These are phyloP conservation scores for Colletotrichum destructivum DNA, from an alignment of 2,329 filamentous ascomycete species.

Conservation along the genomic window DNA sequence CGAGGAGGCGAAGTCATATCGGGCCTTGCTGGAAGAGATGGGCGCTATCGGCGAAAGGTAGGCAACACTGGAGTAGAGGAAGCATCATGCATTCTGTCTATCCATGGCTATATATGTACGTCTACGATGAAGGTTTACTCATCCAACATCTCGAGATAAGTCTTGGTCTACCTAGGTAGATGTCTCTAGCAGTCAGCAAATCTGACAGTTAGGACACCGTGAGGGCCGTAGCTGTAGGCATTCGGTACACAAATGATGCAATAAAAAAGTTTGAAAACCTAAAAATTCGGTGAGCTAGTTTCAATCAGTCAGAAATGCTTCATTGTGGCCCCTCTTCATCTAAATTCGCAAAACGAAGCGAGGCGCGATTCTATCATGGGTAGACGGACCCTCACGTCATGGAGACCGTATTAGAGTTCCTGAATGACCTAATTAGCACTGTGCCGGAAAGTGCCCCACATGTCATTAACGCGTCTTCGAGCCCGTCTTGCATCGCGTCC, in stretches of 20 bases:
- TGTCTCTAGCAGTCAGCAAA: background rate
- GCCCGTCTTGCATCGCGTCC: conserved; percentile 23
- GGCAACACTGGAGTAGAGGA: background rate
- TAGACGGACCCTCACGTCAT: conserved; percentile 12
- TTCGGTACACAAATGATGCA: no score
- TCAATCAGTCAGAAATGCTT: background rate
- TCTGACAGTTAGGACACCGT: background rate
- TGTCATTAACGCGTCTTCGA: conserved; percentile 32
- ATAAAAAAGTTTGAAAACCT: no score
- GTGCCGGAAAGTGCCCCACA: conserved; percentile 3
- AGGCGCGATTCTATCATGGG: background rate
- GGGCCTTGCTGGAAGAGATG: conserved; percentile 63
- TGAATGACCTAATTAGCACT: background rate
- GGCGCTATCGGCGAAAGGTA: conserved; percentile 43
- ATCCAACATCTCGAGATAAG: background rate
- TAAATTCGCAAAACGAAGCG: background rate
- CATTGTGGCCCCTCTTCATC: background rate
- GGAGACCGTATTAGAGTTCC: background rate
- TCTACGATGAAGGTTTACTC: background rate
- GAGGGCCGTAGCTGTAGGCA: background rate
- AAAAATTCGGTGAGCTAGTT: background rate
- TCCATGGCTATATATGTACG: no score
- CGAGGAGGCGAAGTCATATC: conserved; percentile 80
- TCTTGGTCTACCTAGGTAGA: no score
- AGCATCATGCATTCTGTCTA: background rate